Conservation (phyloP, 2,329 filamentous ascomycete species). For the Trichocomaceae sp. region DNA sequence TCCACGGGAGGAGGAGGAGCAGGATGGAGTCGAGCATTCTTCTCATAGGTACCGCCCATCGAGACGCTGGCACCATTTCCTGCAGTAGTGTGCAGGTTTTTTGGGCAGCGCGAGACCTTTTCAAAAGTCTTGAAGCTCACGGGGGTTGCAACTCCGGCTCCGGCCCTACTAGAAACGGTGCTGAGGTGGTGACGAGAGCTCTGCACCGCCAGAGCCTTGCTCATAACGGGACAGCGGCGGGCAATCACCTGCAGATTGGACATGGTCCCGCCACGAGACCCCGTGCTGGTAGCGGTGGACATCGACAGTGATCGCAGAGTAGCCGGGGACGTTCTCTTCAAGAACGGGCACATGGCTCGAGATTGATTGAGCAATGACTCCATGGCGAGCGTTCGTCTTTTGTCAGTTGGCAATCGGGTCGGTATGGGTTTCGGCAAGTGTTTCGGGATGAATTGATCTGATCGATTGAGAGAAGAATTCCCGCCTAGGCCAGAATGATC, state of each 20-base stretch:
- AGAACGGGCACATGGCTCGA: constrained; percentile 93
- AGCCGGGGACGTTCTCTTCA: constrained; percentile 88
- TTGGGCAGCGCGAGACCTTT: constrained; percentile 52
- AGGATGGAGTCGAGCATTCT: constrained; percentile 41
- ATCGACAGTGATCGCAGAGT: constrained; percentile 78
- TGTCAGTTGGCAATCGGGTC: background rate
- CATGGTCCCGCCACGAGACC: constrained; percentile 81
- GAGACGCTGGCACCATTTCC: constrained; percentile 74
- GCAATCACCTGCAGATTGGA: constrained; percentile 93
- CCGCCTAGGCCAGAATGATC: background rate
- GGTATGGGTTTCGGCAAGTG: background rate
- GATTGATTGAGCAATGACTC: constrained; percentile 92
- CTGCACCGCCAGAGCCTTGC: constrained; percentile 90
- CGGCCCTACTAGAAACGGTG: constrained; percentile 25
- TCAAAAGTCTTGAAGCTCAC: constrained; percentile 40
- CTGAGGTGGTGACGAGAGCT: constrained; percentile 39
- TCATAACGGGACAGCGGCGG: constrained; percentile 96
- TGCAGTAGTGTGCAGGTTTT: constrained; percentile 73
- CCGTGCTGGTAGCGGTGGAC: constrained; percentile 57
- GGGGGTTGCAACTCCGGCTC: constrained; percentile 15
- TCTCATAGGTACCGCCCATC: constrained; percentile 40
- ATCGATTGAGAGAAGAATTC: background rate
- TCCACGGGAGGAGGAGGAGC: constrained; percentile 19
- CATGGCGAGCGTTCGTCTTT: constrained; percentile 42
- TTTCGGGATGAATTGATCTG: background rate